Conservation (phyloP, 2,329 filamentous ascomycete species). For the Fusarium sp. region DNA sequence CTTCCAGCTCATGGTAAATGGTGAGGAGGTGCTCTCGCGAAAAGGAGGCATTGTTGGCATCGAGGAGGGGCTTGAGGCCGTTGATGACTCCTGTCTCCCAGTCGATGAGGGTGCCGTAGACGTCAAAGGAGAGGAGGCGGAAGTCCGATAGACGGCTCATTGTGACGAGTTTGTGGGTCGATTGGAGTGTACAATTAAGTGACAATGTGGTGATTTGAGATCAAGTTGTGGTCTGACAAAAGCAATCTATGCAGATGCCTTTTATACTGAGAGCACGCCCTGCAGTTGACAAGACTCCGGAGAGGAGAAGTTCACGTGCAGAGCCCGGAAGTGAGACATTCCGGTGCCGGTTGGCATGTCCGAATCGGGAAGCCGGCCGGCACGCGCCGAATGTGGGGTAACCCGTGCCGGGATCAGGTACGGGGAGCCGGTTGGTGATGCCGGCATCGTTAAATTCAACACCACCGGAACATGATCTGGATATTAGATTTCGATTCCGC, state of each 20-base stretch:
- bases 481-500: background rate
- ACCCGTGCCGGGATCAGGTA: conserved; percentile 2
- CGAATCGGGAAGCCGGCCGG: conserved; percentile 23
- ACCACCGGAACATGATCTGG: background rate
- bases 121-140: conserved; percentile 75
- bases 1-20: conserved; percentile 59
- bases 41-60: conserved; percentile 46
- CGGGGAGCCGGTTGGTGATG: background rate
- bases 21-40: conserved; percentile 56
- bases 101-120: conserved; percentile 85
- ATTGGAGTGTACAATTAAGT: background rate
- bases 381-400: conserved; percentile 25
- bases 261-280: conserved; percentile 25
- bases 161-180: background rate
- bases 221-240: background rate
- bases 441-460: conserved; percentile 1
- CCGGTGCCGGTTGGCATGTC: conserved; percentile 20
- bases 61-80: conserved; percentile 64
- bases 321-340: conserved; percentile 5
- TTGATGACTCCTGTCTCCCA: conserved; percentile 76
- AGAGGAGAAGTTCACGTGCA: conserved; percentile 12
- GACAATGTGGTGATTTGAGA: background rate
- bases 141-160: conserved; percentile 46
- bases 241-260: background rate
- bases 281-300: conserved; percentile 22